phyloP scores from a whole-genome alignment of 2,329 filamentous ascomycete species.

The Lasiodiplodia gonubiensis region DNA sequence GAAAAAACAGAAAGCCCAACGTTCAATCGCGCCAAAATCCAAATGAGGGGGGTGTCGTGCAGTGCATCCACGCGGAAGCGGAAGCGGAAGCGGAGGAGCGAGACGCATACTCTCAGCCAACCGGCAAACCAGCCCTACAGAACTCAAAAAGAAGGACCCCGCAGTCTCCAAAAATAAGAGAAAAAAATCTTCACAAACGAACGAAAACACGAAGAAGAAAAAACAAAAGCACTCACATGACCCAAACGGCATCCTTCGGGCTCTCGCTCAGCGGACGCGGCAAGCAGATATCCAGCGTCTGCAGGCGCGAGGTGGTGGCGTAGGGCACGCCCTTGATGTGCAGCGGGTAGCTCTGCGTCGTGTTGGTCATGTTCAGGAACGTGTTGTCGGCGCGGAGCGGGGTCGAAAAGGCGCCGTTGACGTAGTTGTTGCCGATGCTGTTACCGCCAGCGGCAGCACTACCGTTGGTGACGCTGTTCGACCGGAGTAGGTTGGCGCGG shows the following conservation, averaged over 20 bases:
- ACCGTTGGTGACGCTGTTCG: not conserved
- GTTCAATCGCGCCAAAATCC: too few species aligned
- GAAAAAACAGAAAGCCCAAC: too few species aligned
- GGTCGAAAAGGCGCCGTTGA: not conserved
- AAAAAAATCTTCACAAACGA: not conserved
- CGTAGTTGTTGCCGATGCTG: not conserved
- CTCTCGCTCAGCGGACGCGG: constrained; percentile 40
- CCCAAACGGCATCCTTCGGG: constrained; percentile 39
- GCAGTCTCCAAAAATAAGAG: not conserved
- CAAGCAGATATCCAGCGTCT: constrained; percentile 52
- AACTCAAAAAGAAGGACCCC: not conserved
- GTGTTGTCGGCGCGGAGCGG: constrained; percentile 22
- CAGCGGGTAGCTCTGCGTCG: constrained; percentile 28
- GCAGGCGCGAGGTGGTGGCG: constrained; percentile 40
- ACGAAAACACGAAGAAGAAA: not conserved
- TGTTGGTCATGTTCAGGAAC: constrained; percentile 15
- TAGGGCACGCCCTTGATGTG: constrained; percentile 38
- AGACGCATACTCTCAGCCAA: not conserved
- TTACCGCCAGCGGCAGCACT: not conserved
- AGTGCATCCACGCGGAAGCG: constrained; percentile 4
- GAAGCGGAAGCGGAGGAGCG: constrained; percentile 3
- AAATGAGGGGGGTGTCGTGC: not conserved
- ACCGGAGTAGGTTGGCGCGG: not conserved
- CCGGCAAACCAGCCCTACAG: not conserved
- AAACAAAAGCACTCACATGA: constrained; percentile 39